A percentile compares a stretch with the other conserved stretches of the same genome.
Conservation (phyloP, 495 filamentous ascomycete genomes). For the Lasiosphaeria hispida region DNA sequence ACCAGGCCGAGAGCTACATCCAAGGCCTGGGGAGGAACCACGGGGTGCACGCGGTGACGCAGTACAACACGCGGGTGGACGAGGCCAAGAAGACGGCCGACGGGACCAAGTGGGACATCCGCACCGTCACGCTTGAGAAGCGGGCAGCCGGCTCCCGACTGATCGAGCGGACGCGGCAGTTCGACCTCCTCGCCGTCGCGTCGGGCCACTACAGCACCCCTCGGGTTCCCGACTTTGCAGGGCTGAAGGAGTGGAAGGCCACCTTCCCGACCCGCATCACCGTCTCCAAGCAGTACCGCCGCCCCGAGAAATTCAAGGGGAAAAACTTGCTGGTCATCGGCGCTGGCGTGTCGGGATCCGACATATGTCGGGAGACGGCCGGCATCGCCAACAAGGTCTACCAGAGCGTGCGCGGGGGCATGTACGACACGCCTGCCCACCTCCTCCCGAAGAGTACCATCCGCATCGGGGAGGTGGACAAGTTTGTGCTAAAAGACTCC, state of each 20-base stretch:
- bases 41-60: constrained; percentile 48
- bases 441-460: constrained; percentile 48
- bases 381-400: constrained; percentile 48
- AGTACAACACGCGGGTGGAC: constrained; percentile 58
- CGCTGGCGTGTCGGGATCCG: constrained; percentile 57
- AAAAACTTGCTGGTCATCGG: constrained; percentile 61
- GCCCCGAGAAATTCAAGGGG: constrained; percentile 40
- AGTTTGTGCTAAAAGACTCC: constrained; percentile 20
- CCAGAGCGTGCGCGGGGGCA: constrained; percentile 57
- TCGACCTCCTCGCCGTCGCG: constrained; percentile 57
- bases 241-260: constrained; percentile 52
- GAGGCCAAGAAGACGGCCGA: constrained; percentile 44
- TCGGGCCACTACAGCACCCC: constrained; percentile 60
- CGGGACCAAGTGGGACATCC: constrained; percentile 49
- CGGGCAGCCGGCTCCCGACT: constrained; percentile 12
- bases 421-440: constrained; percentile 52
- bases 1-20: constrained; percentile 57
- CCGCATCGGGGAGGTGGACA: constrained; percentile 49
- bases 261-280: constrained; percentile 50
- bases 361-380: constrained; percentile 58
- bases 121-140: constrained; percentile 37
- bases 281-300: constrained; percentile 63
- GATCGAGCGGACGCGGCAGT: constrained; percentile 34
- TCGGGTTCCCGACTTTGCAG: constrained; percentile 54
- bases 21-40: constrained; percentile 51